Evolutionary conservation across 257 asterid species (phyloP).

Genomic region (Thymus mandschuricus): DNA sequence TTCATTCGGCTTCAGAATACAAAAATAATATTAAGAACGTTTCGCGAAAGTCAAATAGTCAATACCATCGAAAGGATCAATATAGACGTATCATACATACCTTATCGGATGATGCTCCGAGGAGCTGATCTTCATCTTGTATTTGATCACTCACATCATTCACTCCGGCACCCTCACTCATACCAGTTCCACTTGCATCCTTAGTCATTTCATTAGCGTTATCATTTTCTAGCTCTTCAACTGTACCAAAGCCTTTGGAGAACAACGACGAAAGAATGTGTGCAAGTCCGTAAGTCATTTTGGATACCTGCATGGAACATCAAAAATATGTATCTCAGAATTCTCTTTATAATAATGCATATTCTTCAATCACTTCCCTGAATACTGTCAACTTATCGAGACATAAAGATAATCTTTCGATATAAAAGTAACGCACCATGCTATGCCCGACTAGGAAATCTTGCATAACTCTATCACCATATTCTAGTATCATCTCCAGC

Average conservation of each 20-base stretch:
- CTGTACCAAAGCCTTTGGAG: slow-evolving; percentile 73
- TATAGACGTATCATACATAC: slow-evolving; percentile 39
- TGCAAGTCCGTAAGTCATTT: slow-evolving; percentile 70
- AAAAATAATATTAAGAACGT: neutral
- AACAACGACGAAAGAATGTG: slow-evolving; percentile 67
- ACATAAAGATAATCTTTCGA: neutral
- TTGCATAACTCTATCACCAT: slow-evolving; percentile 67
- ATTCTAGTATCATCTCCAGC: slow-evolving; percentile 56
- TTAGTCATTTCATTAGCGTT: slow-evolving; percentile 48
- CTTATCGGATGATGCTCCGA: slow-evolving; percentile 68
- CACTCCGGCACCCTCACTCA: slow-evolving; percentile 88
- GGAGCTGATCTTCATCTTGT: slow-evolving; percentile 88
- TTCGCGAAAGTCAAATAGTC: slow-evolving; percentile 20
- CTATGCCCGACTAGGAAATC: slow-evolving; percentile 68
- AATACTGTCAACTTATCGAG: neutral
- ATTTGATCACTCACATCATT: slow-evolving; percentile 94
- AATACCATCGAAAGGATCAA: slow-evolving; percentile 13
- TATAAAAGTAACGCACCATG: slow-evolving; percentile 56
- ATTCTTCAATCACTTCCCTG: neutral
- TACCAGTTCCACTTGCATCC: slow-evolving; percentile 89
- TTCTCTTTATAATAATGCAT: neutral
- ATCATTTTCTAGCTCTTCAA: slow-evolving; percentile 62
- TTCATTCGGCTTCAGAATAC: slow-evolving; percentile 58
- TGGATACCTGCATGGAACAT: slow-evolving; percentile 57
- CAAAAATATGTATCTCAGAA: slow-evolving; percentile 9